Conservation (phyloP, 1,284 basidiomycete species). For the Megacollybia platyphylla region DNA sequence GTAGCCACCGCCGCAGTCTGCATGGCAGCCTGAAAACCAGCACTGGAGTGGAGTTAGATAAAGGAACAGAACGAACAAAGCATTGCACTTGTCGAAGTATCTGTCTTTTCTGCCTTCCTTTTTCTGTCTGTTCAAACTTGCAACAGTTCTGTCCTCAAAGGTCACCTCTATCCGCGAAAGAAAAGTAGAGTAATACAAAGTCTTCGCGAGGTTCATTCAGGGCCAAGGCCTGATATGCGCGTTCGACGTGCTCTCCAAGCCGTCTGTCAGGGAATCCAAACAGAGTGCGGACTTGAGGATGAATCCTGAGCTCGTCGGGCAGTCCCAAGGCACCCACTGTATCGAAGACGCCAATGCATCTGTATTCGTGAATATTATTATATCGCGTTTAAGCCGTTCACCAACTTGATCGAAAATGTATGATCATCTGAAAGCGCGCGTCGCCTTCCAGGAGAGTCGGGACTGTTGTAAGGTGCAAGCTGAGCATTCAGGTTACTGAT, state of each 20-base stretch:
- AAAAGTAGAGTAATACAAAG: constrained; percentile 33
- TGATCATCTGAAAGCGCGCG: constrained; percentile 31
- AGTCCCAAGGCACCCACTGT: constrained; percentile 60
- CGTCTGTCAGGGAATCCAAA: constrained; percentile 51
- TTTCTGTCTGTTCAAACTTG: constrained; percentile 47
- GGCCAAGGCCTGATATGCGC: constrained; percentile 55
- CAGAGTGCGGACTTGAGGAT: constrained; percentile 27
- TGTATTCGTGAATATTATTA: constrained; percentile 13
- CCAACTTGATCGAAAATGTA: constrained; percentile 51
- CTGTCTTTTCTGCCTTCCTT: constrained; percentile 39
- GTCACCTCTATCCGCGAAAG: neutral
- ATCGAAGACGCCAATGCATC: constrained; percentile 62
- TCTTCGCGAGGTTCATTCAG: constrained; percentile 51
- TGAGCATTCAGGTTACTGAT: constrained; percentile 23
- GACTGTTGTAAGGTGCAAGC: constrained; percentile 38
- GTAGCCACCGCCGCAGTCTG: constrained; percentile 33
- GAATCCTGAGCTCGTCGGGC: constrained; percentile 44
- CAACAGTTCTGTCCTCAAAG: constrained; percentile 32
- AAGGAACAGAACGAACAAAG: constrained; percentile 4
- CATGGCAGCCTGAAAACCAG: constrained; percentile 59
- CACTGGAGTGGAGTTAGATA: constrained; percentile 23
- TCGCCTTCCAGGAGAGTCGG: constrained; percentile 34
- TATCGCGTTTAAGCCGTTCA: constrained; percentile 1
- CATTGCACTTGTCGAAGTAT: constrained; percentile 41
- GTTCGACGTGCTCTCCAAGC: constrained; percentile 50